These are phyloP conservation scores for Botrytis pseudocinerea DNA, from an alignment of 2,329 filamentous ascomycete genomes.

Conservation along the genomic window DNA sequence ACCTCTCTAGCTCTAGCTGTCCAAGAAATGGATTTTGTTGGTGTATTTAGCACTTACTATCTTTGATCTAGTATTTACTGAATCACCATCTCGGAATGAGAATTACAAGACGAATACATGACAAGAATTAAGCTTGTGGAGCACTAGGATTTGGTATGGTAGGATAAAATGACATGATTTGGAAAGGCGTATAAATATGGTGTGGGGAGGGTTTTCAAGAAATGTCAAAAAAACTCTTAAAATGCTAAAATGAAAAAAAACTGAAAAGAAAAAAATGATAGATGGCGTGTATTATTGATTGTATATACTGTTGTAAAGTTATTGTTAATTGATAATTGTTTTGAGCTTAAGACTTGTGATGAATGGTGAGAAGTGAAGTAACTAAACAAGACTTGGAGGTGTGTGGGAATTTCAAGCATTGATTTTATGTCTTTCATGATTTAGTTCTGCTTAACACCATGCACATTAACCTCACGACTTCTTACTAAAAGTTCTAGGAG, in stretches of 20 bases:
- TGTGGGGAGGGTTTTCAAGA: neutral
- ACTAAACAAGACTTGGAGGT: neutral
- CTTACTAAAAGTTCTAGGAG: neutral
- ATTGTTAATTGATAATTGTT: neutral
- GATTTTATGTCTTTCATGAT: neutral
- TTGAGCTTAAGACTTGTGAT: neutral
- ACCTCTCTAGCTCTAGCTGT: neutral
- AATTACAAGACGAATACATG: neutral
- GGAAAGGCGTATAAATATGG: slow-evolving; percentile 1
- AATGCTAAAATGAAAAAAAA: slow-evolving; percentile 3
- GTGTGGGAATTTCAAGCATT: neutral
- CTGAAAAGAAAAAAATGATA: neutral
- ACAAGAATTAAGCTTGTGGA: neutral
- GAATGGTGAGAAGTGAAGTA: neutral
- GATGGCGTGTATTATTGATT: slow-evolving; percentile 2
- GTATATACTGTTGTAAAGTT: neutral
- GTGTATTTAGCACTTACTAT: neutral
- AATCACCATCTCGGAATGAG: neutral
- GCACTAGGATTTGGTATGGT: slow-evolving; percentile 7
- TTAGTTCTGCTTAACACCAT: neutral
- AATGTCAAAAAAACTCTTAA: slow-evolving; percentile 7
- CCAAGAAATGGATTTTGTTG: neutral
- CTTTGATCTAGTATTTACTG: neutral
- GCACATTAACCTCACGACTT: neutral
- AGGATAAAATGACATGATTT: neutral